Base-by-base conservation (phyloP, 495 filamentous ascomycete genomes). In the Neurospora sp. region DNA sequence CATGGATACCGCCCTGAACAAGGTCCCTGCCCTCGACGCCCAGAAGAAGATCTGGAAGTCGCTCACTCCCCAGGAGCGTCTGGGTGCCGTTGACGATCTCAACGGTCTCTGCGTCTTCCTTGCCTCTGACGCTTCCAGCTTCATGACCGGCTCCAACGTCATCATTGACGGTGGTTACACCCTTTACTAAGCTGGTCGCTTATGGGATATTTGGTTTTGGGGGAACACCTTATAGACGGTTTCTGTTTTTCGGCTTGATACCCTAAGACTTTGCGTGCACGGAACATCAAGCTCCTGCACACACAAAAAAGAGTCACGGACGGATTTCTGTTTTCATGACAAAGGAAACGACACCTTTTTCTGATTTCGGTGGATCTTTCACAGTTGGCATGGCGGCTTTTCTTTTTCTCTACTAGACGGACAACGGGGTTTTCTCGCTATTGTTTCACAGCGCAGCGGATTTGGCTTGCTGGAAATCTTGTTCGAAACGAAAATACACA, bases 1-100 rank as follows among this genome's bases (percentile, higher is more conserved):
- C 81, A 94, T 93, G 91, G 92, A 93, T 83, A 93, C 91, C 3
- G 90, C 88, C 7, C 83, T 92, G 72, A 93, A 92, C 86, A 88
- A 90, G 46, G 90, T 92, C 7, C 90, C 90, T 60, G 90, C 90
- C 44, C 87, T 93, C 39, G 90, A 93, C 72, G 90, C 89, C 49
- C 88, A 94, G 83, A 93, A 93, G 85, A 88, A 88, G 80, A 90
- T 94, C 78, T 97, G 93, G 93, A 89, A 87, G 70, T 86, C 86
- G 11, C 81, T 91, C 60, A 95, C 92, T 38, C 94, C 94, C 0
- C 91, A 90, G 85, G 84, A 86, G 31, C 86, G 93, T 23, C 86
- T 96, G 70, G 94, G 93, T 16, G 84, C 80, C 49, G 89, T 92
- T 14, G 89, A 93, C 76, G 94, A 94, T 76, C 83, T 96, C 35